Evolutionary conservation across 2,329 filamentous ascomycete species (phyloP), one percentile per base, ranked within the genome.

Genomic region (Aplosporella prunicola): DNA sequence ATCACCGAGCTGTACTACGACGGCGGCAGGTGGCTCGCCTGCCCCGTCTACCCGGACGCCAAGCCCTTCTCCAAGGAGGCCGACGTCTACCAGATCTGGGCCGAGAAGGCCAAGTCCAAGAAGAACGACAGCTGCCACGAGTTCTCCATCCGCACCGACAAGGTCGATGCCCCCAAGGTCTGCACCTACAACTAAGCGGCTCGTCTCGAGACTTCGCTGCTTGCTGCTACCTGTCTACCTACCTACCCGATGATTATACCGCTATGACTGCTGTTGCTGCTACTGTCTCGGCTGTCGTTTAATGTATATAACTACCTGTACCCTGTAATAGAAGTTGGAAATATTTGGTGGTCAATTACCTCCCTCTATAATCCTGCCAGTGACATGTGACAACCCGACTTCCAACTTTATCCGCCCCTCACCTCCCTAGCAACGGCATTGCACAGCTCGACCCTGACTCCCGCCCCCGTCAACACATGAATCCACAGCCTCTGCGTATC

Each of bases 401-500:
- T 9, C 13, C 27, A 14, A 15, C 17, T 28, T 28, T 9, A 5
- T 14, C 18, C 13, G 5, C 11, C 30, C 29, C 29, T 39, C 1
- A 77, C 67, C 51, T 78, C 72, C 46, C 58, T 68, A 5, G 76
- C 74, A 47, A 77, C 68, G 16, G 74, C 76, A 59, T 76, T 71
- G 47, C 75, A 93, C 46, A 96, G 67, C 50, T 93, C 88, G 18
- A 96, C 89, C 47, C 72, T 75, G 25, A 96, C 73, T 2, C 91
- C 89, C 1, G 88, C 87, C 1, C 81, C 80, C 6, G 79, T 81
- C 36, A 98, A 69, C 6, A 95, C 86, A 67, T 96, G 85, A 51
- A 96, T 94, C 91, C 91, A 98, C 47, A 98, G 71, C 49, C 91
- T 69, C 64, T 98, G 91, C 13, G 88, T 93, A 66, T 98, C 91